A percentile compares a stretch with the other conserved stretches of the same genome.
Evolutionary conservation across 768 basidiomycete genomes (phyloP).

Genomic region (Paxillus ammoniavirescens): DNA sequence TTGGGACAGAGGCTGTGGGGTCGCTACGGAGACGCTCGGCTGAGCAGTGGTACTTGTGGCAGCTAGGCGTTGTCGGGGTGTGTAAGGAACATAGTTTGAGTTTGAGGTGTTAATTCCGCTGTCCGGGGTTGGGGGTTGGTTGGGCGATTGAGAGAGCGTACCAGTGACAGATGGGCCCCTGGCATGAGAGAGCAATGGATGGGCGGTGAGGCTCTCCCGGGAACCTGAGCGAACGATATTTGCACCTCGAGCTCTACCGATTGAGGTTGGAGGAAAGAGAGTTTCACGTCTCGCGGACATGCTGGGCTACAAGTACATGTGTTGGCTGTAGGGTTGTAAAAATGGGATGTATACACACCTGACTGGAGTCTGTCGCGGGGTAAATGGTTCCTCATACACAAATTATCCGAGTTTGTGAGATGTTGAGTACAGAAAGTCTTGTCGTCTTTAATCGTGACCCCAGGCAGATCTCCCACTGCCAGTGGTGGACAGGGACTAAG

Average conservation of each 20-base stretch:
- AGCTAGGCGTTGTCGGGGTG: conserved; percentile 63
- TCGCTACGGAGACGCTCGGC: conserved; percentile 35
- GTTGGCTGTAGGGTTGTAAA: background rate
- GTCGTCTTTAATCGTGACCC: no score
- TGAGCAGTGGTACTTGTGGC: conserved; percentile 45
- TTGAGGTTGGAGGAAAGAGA: conserved; percentile 52
- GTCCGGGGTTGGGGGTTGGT: conserved; percentile 21
- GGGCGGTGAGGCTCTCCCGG: conserved; percentile 57
- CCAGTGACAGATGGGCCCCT: conserved; percentile 23
- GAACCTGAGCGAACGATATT: conserved; percentile 42
- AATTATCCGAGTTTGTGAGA: background rate
- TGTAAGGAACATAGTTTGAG: conserved; percentile 73
- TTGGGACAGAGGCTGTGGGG: conserved; percentile 45
- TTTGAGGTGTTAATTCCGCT: conserved; percentile 11
- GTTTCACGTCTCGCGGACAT: conserved; percentile 39
- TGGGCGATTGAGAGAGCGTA: conserved; percentile 25
- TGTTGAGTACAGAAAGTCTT: no score
- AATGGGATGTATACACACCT: no score
- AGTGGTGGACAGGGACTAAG: no score
- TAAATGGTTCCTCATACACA: background rate
- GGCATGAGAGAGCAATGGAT: conserved; percentile 59
- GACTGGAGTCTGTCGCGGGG: background rate
- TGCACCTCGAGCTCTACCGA: conserved; percentile 48
- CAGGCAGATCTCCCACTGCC: no score
- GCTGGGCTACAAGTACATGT: background rate